Evolutionary conservation across 805 yeast genomes (phyloP).

Genomic region (Scheffersomyces lignosus): DNA sequence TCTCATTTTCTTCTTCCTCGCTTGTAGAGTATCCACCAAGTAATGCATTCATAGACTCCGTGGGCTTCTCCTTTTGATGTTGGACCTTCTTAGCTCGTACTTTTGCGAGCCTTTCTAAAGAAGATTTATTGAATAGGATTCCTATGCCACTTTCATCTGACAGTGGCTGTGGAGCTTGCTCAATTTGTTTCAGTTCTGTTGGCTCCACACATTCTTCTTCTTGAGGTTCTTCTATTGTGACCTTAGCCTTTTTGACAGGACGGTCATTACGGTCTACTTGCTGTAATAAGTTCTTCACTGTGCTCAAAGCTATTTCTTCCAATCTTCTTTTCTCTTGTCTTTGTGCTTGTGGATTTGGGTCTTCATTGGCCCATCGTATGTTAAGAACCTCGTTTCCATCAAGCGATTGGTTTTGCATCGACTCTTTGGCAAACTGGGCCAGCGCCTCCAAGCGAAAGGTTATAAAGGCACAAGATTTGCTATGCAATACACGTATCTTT

Average conservation of each 20-base stretch:
- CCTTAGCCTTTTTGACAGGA: conserved; percentile 8
- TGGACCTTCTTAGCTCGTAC: not conserved
- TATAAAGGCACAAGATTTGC: conserved; percentile 75
- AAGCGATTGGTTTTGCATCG: conserved; percentile 82
- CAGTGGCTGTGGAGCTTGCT: not conserved
- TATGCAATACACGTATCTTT: conserved; percentile 58
- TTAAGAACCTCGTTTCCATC: conserved; percentile 57
- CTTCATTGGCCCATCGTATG: conserved; percentile 88
- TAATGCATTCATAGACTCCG: conserved; percentile 10
- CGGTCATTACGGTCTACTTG: conserved; percentile 24
- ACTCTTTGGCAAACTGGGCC: conserved; percentile 96
- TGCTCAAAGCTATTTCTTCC: conserved; percentile 54
- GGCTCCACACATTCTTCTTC: conserved; percentile 3
- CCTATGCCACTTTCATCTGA: too few species aligned
- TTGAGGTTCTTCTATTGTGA: conserved; percentile 18
- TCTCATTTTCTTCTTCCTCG: conserved; percentile 20
- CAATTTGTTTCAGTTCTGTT: conserved; percentile 7
- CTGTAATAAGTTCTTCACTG: conserved; percentile 47
- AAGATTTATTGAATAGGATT: conserved; percentile 4
- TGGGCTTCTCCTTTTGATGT: conserved; percentile 7
- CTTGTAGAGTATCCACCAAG: conserved; percentile 32
- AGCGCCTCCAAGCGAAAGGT: conserved; percentile 64
- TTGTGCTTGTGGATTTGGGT: conserved; percentile 72
- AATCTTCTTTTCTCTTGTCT: conserved; percentile 47
- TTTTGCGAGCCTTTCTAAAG: conserved; percentile 9